phyloP scores from a whole-genome alignment of 1,284 basidiomycete species.

The Microbotryum silenes-acaulis region DNA sequence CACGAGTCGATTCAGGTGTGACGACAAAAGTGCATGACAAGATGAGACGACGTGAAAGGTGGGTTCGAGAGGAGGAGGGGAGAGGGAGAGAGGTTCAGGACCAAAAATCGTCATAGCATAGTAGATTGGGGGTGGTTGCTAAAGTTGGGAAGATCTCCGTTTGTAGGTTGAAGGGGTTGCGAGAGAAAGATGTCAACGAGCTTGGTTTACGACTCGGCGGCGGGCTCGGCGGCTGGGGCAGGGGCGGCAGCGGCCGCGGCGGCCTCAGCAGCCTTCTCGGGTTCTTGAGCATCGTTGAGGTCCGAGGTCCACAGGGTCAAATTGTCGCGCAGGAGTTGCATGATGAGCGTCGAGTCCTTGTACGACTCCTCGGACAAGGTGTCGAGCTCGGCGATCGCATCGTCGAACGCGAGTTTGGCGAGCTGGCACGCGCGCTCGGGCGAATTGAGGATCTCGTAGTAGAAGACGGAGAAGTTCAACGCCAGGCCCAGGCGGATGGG shows the following conservation, averaged over 20 bases:
- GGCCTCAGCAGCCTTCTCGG: not conserved
- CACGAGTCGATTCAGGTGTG: too few relatives aligned
- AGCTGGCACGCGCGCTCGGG: conserved; percentile 99
- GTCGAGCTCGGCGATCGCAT: conserved; percentile 99
- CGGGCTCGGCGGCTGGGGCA: not conserved
- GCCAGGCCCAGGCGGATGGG: conserved; percentile 98
- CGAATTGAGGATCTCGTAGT: conserved; percentile 99
- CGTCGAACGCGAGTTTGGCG: conserved; percentile 99
- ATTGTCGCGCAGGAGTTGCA: conserved; percentile 99
- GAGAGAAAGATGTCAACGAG: too few relatives aligned
- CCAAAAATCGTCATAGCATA: too few relatives aligned
- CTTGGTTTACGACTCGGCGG: too few relatives aligned
- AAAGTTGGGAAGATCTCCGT: too few relatives aligned
- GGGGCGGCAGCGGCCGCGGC: not conserved
- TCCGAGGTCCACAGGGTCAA: conserved; percentile 52
- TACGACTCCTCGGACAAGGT: conserved; percentile 99
- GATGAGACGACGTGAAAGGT: too few relatives aligned
- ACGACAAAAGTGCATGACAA: too few relatives aligned
- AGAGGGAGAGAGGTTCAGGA: too few relatives aligned
- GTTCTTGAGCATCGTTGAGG: conserved; percentile 10
- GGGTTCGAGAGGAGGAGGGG: too few relatives aligned
- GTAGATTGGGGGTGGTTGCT: too few relatives aligned
- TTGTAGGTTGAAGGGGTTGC: too few relatives aligned
- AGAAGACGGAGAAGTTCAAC: conserved; percentile 99
- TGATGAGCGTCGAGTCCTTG: conserved; percentile 71